phyloP scores from a whole-genome alignment of 2,329 filamentous ascomycete genomes.

The Aspergillaceae sp. region DNA sequence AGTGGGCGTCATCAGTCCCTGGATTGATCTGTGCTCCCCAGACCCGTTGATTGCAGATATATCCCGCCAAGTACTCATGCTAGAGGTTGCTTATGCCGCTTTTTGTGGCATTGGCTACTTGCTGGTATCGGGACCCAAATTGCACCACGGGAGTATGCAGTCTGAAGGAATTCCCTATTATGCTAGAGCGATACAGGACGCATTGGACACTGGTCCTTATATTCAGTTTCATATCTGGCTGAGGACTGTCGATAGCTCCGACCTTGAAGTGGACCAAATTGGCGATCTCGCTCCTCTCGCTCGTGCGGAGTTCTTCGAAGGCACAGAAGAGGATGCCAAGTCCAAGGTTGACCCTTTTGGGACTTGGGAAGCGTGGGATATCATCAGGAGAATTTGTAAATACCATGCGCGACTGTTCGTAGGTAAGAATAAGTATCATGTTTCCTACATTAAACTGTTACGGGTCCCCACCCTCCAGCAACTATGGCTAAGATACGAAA shows the following conservation, averaged over 20 bases:
- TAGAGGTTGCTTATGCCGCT: conserved; percentile 89
- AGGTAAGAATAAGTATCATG: conserved; percentile 51
- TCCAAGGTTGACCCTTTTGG: conserved; percentile 62
- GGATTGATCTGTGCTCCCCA: conserved; percentile 81
- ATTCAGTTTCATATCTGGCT: conserved; percentile 73
- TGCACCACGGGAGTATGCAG: conserved; percentile 47
- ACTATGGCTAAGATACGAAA: too few relatives aligned
- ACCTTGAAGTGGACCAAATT: conserved; percentile 41
- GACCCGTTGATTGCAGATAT: conserved; percentile 77
- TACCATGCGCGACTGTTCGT: conserved; percentile 74
- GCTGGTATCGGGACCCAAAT: conserved; percentile 67
- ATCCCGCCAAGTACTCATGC: conserved; percentile 78
- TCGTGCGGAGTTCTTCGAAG: conserved; percentile 30
- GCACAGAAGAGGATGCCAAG: conserved; percentile 21
- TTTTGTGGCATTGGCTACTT: conserved; percentile 86
- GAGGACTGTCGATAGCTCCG: conserved; percentile 70
- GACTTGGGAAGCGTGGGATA: conserved; percentile 90
- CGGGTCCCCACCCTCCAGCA: too few relatives aligned
- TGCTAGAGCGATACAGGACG: conserved; percentile 74
- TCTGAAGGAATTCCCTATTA: conserved; percentile 58
- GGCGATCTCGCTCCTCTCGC: conserved; percentile 38
- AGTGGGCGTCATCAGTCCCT: conserved; percentile 73
- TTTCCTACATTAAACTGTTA: too few relatives aligned
- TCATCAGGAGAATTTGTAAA: conserved; percentile 73
- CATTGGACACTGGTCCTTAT: conserved; percentile 63